phyloP scores from a whole-genome alignment of 805 yeast genomes.

The Yamadazyma takamatsuzukensis region DNA sequence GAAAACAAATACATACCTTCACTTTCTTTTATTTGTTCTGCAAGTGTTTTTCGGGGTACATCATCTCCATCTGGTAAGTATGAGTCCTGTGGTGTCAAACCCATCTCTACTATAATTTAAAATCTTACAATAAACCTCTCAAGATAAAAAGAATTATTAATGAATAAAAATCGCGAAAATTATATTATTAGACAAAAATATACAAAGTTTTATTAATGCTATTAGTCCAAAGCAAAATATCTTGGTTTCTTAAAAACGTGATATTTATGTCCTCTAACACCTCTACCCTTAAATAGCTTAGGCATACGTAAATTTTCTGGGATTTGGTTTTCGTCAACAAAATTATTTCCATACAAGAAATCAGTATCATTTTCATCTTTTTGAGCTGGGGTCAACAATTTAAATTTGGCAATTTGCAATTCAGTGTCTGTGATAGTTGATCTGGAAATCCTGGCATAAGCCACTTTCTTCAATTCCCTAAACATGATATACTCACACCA shows the following conservation, averaged over 20 bases:
- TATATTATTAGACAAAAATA: too few species aligned
- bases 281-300: conserved; percentile 74
- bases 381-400: conserved; percentile 43
- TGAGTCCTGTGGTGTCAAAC: too few species aligned
- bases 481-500: conserved; percentile 97
- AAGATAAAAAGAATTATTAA: too few species aligned
- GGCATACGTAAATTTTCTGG: conserved; percentile 74
- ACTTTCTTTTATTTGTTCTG: conserved; percentile 39
- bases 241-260: conserved; percentile 96
- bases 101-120: too few species aligned
- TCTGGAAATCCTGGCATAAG: conserved; percentile 91
- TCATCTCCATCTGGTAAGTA: conserved; percentile 15
- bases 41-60: conserved; percentile 34
- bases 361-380: conserved; percentile 28
- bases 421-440: conserved; percentile 96
- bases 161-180: too few species aligned
- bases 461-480: conserved; percentile 80
- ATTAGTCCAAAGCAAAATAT: conserved; percentile 46
- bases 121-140: too few species aligned
- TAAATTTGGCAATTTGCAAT: conserved; percentile 91
- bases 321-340: conserved; percentile 54
- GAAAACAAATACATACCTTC: conserved; percentile 26
- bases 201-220: too few species aligned
- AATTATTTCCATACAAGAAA: conserved; percentile 51
- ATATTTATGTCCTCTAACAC: conserved; percentile 88